Evolutionary conservation across 2,329 filamentous ascomycete genomes (phyloP), one percentile per base, ranked within the genome.

Genomic region (Epichloe scottii): DNA sequence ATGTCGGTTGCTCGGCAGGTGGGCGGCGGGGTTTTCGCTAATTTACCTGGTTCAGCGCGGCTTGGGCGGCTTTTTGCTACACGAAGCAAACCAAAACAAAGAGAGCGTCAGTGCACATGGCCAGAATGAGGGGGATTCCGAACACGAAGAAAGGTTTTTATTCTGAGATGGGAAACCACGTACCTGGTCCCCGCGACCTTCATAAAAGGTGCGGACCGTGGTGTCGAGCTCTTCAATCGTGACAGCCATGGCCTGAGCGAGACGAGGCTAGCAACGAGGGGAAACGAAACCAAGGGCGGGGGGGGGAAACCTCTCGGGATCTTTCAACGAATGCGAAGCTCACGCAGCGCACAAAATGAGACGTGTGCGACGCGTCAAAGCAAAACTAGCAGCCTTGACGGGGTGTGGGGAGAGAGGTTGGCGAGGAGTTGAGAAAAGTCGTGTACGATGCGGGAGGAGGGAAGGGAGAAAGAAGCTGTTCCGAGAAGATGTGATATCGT

Each of bases 201-300:
- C 91, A 66, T 95, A 98, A 73, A 98, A 97, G 75, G 88, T 83
- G 69, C 87, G 90, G 78, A 97, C 91, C 60, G 89, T 93, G 70
- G 78, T 84, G 81, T 98, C 93, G 76, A 98, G 83, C 82, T 98
- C 93, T 70, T 86, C 82, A 71, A 98, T 91, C 64, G 86, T 75
- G 67, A 80, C 74, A 68, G 81, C 75, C 81, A 84, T 84, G 69
- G 67, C 45, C 47, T 73, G 60, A 51, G 57, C 56, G 60, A 61
- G 62, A 55, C 50, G 61, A 54, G 49, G 47, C 52, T 43, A 46
- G 26, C 46, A 33, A 57, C 63, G 66, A 65, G 60, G 59, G 62
- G 60, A 59, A 60, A 56, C 58, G 55, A 57, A 60, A 51, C 54
- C 49, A 53, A 46, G 58, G 62, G 62, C 58, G 59, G 62, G 59